phyloP scores from a whole-genome alignment of 2,329 filamentous ascomycete genomes.

The Teratosphaeria viscida region DNA sequence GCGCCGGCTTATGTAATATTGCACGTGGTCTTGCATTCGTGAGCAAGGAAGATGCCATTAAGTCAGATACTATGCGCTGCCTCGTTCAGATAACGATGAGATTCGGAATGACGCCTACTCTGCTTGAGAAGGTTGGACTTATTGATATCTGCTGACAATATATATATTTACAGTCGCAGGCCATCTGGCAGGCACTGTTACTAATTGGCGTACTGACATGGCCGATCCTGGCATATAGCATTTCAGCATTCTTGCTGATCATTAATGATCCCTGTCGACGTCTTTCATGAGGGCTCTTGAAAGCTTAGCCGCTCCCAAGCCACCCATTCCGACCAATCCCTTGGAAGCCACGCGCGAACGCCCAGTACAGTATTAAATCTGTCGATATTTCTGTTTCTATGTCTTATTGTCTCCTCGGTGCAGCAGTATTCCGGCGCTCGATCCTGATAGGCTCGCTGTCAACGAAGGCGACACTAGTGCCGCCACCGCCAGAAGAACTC shows the following conservation, averaged over 20 bases:
- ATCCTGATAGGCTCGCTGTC: slow-evolving; percentile 24
- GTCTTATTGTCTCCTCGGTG: slow-evolving; percentile 3
- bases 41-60: too few relatives aligned
- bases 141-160: not conserved
- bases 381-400: not conserved
- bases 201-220: not conserved
- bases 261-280: not conserved
- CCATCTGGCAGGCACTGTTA: not conserved
- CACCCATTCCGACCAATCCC: not conserved
- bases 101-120: not conserved
- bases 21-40: not conserved
- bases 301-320: not conserved
- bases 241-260: not conserved
- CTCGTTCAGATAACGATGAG: not conserved
- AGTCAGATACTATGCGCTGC: not conserved
- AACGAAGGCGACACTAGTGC: slow-evolving; percentile 13
- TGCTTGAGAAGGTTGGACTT: not conserved
- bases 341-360: not conserved
- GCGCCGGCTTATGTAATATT: not conserved
- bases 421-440: slow-evolving; percentile 8
- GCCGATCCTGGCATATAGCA: not conserved
- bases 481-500: slow-evolving; percentile 10
- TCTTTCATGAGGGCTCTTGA: not conserved
- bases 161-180: not conserved
- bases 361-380: not conserved